phyloP scores from a whole-genome alignment of 2,329 filamentous ascomycete species.

The Alternaria brassicicola region DNA sequence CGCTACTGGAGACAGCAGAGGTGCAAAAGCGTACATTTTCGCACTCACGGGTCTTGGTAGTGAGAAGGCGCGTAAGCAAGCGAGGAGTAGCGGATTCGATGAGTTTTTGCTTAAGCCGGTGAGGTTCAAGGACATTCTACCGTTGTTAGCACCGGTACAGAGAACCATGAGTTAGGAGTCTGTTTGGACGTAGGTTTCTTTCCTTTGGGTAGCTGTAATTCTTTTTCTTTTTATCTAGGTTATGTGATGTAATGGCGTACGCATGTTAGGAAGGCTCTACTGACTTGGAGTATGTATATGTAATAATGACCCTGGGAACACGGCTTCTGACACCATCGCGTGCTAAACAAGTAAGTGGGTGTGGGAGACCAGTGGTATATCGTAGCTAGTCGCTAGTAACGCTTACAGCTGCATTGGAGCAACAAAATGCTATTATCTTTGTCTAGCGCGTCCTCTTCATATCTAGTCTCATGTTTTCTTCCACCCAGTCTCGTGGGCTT shows the following conservation, averaged over 20 bases:
- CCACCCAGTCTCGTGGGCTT: background rate
- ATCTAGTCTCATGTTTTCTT: background rate
- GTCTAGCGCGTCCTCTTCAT: background rate
- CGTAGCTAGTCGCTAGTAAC: background rate
- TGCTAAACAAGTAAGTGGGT: background rate
- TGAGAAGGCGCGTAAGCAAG: constrained; percentile 19
- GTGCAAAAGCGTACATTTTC: constrained; percentile 10
- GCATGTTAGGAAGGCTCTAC: background rate
- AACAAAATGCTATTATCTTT: background rate
- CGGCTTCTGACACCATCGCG: background rate
- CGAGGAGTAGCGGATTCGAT: constrained; percentile 26
- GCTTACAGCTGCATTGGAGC: background rate
- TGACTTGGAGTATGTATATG: background rate
- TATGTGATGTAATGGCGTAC: background rate
- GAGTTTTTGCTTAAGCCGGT: constrained; percentile 34
- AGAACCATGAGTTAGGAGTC: background rate
- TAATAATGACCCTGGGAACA: background rate
- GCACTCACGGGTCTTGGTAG: constrained; percentile 36
- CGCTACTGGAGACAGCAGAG: background rate
- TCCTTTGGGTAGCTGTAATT: background rate
- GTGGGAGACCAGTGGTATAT: too few relatives aligned
- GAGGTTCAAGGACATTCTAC: constrained; percentile 24
- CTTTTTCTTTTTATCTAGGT: background rate
- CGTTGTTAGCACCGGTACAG: background rate
- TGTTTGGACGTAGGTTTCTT: background rate